Evolutionary conservation across 1,139 yeast genomes (phyloP).

Genomic region (Suhomyces ambrosiae): DNA sequence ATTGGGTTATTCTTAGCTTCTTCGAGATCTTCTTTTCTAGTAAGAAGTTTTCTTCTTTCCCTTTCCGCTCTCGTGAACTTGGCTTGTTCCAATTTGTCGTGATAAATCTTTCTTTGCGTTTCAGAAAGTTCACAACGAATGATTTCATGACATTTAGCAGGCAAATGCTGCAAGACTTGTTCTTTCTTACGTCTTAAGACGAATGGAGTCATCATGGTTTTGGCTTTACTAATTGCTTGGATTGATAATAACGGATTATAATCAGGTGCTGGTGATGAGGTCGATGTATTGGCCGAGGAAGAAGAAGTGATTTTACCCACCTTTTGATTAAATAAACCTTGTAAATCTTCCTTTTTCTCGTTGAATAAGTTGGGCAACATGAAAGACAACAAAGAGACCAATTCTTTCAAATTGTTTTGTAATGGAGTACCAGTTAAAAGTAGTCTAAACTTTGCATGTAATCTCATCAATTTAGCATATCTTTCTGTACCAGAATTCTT

Average conservation of each 20-base stretch:
- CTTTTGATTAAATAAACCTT: constrained; percentile 80
- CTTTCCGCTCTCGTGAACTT: constrained; percentile 51
- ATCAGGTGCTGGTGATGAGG: constrained; percentile 21
- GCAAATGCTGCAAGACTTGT: constrained; percentile 88
- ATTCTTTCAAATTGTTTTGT: constrained; percentile 87
- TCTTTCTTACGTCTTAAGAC: constrained; percentile 88
- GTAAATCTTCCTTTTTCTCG: constrained; percentile 80
- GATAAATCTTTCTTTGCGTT: constrained; percentile 62
- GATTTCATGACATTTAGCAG: constrained; percentile 67
- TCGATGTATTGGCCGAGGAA: constrained; percentile 9
- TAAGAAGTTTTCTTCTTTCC: constrained; percentile 48
- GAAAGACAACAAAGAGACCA: constrained; percentile 86
- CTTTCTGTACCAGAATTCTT: constrained; percentile 89
- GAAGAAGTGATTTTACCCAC: constrained; percentile 53
- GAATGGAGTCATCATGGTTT: constrained; percentile 98
- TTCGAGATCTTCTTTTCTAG: constrained; percentile 40
- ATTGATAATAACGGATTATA: constrained; percentile 84
- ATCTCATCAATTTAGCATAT: constrained; percentile 79
- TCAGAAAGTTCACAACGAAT: constrained; percentile 64
- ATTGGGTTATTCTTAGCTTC: constrained; percentile 37
- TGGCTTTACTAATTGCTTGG: constrained; percentile 90
- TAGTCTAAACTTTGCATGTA: constrained; percentile 78
- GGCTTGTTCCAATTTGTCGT: constrained; percentile 52
- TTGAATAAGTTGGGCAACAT: constrained; percentile 83
- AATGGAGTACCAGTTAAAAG: constrained; percentile 95